Evolutionary conservation across 1,139 yeast species (phyloP).

Genomic region (Saccharomyces pastorianus): DNA sequence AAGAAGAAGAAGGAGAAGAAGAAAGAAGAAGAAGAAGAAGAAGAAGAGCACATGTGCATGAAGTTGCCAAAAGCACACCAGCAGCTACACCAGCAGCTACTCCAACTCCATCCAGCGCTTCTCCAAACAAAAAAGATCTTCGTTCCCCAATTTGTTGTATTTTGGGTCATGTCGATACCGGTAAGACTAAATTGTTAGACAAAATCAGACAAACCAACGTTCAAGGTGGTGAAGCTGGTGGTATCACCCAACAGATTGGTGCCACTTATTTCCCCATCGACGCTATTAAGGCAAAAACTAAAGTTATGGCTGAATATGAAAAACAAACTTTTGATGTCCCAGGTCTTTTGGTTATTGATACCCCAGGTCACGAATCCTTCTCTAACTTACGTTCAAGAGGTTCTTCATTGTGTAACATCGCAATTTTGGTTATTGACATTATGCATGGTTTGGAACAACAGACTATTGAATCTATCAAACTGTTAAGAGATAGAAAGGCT

Average conservation of each 20-base stretch:
- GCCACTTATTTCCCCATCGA: conserved; percentile 98
- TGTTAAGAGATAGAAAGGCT: conserved; percentile 92
- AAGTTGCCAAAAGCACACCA: conserved; percentile 18
- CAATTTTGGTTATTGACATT: conserved; percentile 93
- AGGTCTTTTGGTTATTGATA: conserved; percentile 90
- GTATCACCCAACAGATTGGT: conserved; percentile 99
- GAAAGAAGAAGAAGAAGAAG: conserved; percentile 6
- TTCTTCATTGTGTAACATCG: conserved; percentile 97
- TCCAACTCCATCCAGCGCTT: conserved; percentile 19
- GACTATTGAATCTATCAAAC: conserved; percentile 85
- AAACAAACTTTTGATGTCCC: conserved; percentile 89
- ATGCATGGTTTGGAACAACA: conserved; percentile 99
- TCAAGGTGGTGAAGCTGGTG: conserved; percentile 99
- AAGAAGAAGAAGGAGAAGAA: conserved; percentile 4
- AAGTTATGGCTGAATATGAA: conserved; percentile 81
- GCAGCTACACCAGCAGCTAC: conserved; percentile 25
- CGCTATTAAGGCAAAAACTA: conserved; percentile 83
- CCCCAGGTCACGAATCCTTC: conserved; percentile 99
- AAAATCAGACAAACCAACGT: conserved; percentile 97
- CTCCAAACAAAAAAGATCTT: conserved; percentile 39
- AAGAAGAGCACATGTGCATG: conserved; percentile 7
- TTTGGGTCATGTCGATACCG: conserved; percentile 98
- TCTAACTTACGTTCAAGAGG: conserved; percentile 97
- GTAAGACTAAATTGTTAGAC: conserved; percentile 93
- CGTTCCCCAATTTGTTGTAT: conserved; percentile 99